Evolutionary conservation across 2,329 filamentous ascomycete species (phyloP), one percentile per base, ranked within the genome.

Genomic region (Hypoxylon sp.): DNA sequence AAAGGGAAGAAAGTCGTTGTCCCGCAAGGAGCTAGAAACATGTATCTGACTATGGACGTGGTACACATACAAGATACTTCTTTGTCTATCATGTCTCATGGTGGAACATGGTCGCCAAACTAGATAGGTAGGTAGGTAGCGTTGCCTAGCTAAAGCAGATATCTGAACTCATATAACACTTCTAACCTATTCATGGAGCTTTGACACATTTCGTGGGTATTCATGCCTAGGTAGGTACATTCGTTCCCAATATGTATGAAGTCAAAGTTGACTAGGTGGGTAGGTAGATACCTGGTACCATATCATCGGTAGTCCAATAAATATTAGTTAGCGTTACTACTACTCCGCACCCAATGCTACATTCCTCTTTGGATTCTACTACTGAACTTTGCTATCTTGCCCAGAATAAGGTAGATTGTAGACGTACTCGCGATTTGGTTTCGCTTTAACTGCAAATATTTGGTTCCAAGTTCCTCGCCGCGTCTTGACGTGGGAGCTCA

Each of bases 331-430:
- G 19, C 19, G 19, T 3, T 22, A 22, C 26, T 66, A 62, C 33
- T 54, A 51, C 61, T 70, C 65, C 68, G 55, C 68, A 68, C 33
- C 19, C 26, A 29, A 70, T 68, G 61, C 48, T 47, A 68, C 68
- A 66, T 70, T 68, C 65, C 64, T 46, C 29, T 55, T 65, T 57
- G 17, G 59, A 54, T 31, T n/a, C 35, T 53, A 42, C 22, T 24
- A 54, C 31, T 26, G 14, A 48, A 14, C 33, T 10, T 52, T 47
- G 5, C 44, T 42, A 50, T 52, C 52, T 13, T 47, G 17, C 22
- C 46, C 26, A 29, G 26, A 33, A 14, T 46, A 9, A 29, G 44
- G 33, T 50, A 29, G 46, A 52, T n/a, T 17, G 5, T 46, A 53
- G 37, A 54, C n/a, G 63, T 58, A 39, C 14, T 26, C 35, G 17